Evolutionary conservation across 163 green algal genomes (phyloP).

Genomic region (Scenedesmus sp.): DNA sequence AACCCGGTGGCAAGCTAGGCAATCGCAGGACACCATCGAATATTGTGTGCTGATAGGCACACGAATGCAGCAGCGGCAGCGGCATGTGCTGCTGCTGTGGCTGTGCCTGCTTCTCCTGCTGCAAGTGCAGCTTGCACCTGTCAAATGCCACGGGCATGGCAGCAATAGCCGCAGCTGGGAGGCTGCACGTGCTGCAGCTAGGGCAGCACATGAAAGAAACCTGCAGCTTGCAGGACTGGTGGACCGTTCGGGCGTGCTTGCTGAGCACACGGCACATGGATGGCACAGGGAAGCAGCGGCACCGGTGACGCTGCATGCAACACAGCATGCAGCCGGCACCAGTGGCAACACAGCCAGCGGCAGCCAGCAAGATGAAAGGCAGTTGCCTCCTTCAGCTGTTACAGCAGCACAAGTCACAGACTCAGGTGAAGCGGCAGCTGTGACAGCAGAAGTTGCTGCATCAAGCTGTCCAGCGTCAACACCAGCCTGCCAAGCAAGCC

Average conservation of each 20-base stretch:
- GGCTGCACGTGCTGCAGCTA: slow-evolving; percentile 24
- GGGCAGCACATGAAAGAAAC: slow-evolving; percentile 8
- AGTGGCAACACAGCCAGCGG: background rate
- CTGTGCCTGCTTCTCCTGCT: slow-evolving; percentile 11
- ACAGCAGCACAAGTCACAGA: background rate
- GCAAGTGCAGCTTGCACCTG: background rate
- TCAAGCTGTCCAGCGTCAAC: background rate
- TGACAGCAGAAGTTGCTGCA: background rate
- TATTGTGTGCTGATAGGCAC: background rate
- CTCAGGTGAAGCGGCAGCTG: background rate
- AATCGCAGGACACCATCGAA: background rate
- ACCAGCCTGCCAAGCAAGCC: background rate
- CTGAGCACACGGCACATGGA: background rate
- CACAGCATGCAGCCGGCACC: background rate
- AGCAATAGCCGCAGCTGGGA: slow-evolving; percentile 20
- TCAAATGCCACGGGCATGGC: background rate
- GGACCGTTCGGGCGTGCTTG: background rate
- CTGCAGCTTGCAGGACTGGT: slow-evolving; percentile 1
- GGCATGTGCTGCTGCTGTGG: background rate
- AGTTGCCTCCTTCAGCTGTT: background rate
- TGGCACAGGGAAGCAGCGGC: background rate
- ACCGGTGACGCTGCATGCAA: background rate
- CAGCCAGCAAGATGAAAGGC: background rate
- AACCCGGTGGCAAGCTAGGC: background rate
- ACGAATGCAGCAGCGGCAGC: background rate